These are phyloP conservation scores for Cercospora sojina DNA, from an alignment of 2,329 filamentous ascomycete genomes.

Conservation along the genomic window DNA sequence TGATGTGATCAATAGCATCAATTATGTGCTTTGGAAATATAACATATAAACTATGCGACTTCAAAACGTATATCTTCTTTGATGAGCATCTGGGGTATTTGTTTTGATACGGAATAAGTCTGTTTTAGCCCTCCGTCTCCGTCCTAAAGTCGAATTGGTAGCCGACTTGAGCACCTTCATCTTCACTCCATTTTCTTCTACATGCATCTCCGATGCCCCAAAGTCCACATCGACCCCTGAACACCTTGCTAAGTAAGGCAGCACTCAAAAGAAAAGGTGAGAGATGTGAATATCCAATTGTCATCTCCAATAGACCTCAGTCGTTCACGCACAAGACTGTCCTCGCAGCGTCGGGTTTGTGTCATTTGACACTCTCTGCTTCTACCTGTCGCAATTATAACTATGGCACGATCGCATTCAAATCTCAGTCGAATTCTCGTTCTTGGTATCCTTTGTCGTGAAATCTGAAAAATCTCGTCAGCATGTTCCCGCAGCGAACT, in stretches of 20 bases:
- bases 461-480: conserved; percentile 12
- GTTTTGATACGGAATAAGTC: not conserved
- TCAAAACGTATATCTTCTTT: not conserved
- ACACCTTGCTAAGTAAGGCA: conserved; percentile 4
- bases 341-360: not conserved
- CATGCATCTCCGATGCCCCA: not conserved
- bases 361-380: not conserved
- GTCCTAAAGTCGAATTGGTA: not conserved
- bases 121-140: not conserved
- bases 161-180: not conserved
- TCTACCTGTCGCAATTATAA: not conserved
- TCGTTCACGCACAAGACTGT: not conserved
- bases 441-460: conserved; percentile 22
- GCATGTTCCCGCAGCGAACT: not conserved
- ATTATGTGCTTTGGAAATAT: not conserved
- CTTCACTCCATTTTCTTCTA: not conserved
- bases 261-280: conserved; percentile 1
- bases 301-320: not conserved
- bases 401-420: not conserved
- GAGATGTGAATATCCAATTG: not conserved
- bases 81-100: not conserved
- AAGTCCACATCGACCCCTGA: not conserved
- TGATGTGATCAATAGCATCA: not conserved
- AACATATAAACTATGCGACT: not conserved
- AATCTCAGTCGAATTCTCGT: conserved; percentile 1